These are phyloP conservation scores for Dryadomyces quercus-mongolicae DNA, from an alignment of 2,329 filamentous ascomycete genomes.

Conservation along the genomic window DNA sequence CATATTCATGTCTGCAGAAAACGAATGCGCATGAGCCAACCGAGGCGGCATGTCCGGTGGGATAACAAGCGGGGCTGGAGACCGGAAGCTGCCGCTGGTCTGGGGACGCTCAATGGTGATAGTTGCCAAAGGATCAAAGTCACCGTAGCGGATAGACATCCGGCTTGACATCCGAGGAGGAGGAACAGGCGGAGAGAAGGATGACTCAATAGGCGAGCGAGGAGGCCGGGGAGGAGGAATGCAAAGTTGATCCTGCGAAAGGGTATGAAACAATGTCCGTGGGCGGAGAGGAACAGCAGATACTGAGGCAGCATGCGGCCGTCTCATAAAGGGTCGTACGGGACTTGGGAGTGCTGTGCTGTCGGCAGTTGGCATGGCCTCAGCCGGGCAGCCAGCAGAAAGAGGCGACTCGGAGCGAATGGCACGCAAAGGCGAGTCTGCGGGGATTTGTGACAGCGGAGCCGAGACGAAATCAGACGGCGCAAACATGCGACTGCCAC, in stretches of 20 bases:
- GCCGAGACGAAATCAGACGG: conserved; percentile 31
- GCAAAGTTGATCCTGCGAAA: conserved; percentile 38
- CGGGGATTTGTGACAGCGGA: conserved; percentile 23
- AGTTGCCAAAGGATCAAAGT: conserved; percentile 24
- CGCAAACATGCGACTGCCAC: conserved; percentile 27
- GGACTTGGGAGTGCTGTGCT: conserved; percentile 10
- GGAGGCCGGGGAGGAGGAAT: conserved; percentile 36
- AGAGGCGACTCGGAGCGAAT: conserved; percentile 14
- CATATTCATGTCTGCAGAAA: conserved; percentile 14
- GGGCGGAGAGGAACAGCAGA: conserved; percentile 12
- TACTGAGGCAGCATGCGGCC: conserved; percentile 16
- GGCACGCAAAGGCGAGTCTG: conserved; percentile 22
- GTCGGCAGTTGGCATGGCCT: conserved; percentile 20
- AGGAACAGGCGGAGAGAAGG: conserved; percentile 26
- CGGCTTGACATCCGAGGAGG: conserved; percentile 46
- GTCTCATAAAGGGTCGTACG: conserved; percentile 9
- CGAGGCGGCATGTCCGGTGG: conserved; percentile 17
- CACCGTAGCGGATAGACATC: conserved; percentile 30
- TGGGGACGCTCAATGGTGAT: conserved; percentile 28
- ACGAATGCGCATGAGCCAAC: conserved; percentile 24
- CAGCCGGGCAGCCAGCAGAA: conserved; percentile 10
- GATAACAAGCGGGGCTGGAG: conserved; percentile 9
- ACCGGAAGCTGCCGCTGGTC: conserved; percentile 32
- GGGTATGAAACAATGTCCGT: conserved; percentile 28
- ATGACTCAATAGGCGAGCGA: conserved; percentile 29